Evolutionary conservation across 257 asterid species (phyloP).

Genomic region (Nicotiana undulata): DNA sequence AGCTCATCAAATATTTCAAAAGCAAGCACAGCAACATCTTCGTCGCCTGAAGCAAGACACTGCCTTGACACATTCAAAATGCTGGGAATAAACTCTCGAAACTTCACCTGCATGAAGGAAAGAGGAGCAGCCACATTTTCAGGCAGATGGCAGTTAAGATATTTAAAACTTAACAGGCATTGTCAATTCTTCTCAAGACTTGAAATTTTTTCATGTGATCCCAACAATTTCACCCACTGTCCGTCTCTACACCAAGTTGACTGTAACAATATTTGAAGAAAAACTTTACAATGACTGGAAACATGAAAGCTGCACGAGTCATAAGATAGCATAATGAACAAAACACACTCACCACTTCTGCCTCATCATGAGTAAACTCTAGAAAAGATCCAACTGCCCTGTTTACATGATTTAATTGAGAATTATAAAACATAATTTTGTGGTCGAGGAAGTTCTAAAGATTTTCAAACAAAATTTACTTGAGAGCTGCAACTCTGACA

Average conservation of each 20-base stretch:
- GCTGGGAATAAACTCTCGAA: constrained; percentile 94
- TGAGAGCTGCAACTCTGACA: constrained; percentile 94
- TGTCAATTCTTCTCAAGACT: not conserved
- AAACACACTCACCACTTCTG: constrained; percentile 70
- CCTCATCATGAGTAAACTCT: constrained; percentile 88
- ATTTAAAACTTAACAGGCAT: not conserved
- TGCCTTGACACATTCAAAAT: constrained; percentile 89
- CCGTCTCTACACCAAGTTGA: not conserved
- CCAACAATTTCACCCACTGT: not conserved
- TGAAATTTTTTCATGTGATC: not conserved
- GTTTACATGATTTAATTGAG: constrained; percentile 34
- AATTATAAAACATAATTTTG: not conserved
- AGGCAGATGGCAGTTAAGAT: not conserved
- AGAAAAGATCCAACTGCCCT: constrained; percentile 99
- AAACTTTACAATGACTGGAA: not conserved
- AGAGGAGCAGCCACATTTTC: constrained; percentile 8
- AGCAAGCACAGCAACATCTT: constrained; percentile 90
- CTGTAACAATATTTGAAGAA: not conserved
- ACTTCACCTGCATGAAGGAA: constrained; percentile 54
- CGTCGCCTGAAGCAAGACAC: constrained; percentile 97
- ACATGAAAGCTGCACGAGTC: not conserved
- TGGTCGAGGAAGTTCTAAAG: not conserved
- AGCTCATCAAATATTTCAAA: constrained; percentile 98
- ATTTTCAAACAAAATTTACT: constrained; percentile 45
- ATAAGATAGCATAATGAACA: constrained; percentile 4